These are phyloP conservation scores for Dryas integrifolia DNA, from an alignment of 331 rosid genomes.

Conservation along the genomic window DNA sequence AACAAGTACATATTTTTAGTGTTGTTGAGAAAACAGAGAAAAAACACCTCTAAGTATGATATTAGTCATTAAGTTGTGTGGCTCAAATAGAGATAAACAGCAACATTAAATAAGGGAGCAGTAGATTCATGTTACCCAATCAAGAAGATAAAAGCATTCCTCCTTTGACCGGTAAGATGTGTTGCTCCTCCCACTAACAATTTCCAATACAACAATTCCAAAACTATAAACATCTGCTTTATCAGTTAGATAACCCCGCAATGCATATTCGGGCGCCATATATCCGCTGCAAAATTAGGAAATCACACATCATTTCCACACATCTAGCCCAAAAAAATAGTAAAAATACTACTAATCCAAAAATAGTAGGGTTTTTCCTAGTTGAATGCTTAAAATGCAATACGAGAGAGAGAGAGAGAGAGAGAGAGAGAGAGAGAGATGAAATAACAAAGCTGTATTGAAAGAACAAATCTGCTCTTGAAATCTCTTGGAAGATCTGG, in stretches of 20 bases:
- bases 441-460: not conserved
- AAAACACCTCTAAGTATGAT: too few relatives aligned
- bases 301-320: not conserved
- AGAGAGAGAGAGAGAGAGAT: too few relatives aligned
- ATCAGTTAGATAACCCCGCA: conserved; percentile 56
- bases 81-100: not conserved
- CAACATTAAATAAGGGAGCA: not conserved
- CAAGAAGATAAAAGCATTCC: conserved; percentile 41
- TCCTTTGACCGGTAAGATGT: conserved; percentile 28
- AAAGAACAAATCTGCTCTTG: not conserved
- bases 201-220: conserved; percentile 54
- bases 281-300: conserved; percentile 40
- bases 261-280: conserved; percentile 65
- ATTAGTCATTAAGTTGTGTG: too few relatives aligned
- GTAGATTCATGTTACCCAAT: conserved; percentile 38
- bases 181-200: conserved; percentile 51
- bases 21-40: too few relatives aligned
- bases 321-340: not conserved
- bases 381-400: not conserved
- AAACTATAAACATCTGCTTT: conserved; percentile 69
- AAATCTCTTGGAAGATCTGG: too few relatives aligned
- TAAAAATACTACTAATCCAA: not conserved
- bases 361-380: not conserved
- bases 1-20: too few relatives aligned
- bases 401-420: too few relatives aligned